These are phyloP conservation scores for Lotmaria passim DNA, from an alignment of 208 protist species.

Conservation along the genomic window DNA sequence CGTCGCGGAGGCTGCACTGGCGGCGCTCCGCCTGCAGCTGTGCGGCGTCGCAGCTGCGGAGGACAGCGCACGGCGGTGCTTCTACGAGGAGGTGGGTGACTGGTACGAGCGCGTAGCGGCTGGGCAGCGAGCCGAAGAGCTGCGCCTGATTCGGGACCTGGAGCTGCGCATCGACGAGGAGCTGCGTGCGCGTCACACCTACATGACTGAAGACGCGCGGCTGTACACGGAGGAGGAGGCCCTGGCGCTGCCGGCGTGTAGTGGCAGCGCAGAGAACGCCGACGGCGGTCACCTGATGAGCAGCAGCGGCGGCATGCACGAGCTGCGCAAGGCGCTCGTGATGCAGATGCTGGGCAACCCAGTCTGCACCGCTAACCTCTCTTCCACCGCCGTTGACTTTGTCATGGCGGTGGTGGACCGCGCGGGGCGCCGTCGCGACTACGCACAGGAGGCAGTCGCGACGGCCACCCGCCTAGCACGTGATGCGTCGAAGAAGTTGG, in stretches of 20 bases:
- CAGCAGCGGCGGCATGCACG: constrained; percentile 14
- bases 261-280: background rate
- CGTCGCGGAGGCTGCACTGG: constrained; percentile 45
- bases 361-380: constrained; percentile 21
- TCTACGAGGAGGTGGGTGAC: constrained; percentile 42
- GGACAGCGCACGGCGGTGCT: constrained; percentile 36
- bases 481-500: constrained; percentile 33
- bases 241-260: constrained; percentile 7
- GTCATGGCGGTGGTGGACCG: constrained; percentile 46
- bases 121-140: constrained; percentile 41
- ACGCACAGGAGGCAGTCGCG: constrained; percentile 31
- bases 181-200: constrained; percentile 42
- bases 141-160: constrained; percentile 24
- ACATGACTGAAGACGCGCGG: constrained; percentile 55
- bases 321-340: constrained; percentile 46
- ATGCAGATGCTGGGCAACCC: constrained; percentile 47
- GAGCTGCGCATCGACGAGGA: constrained; percentile 56
- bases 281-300: background rate
- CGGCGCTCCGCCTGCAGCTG: constrained; percentile 38
- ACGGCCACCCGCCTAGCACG: constrained; percentile 34
- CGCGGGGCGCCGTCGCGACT: constrained; percentile 33
- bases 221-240: constrained; percentile 61
- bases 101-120: constrained; percentile 32
- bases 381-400: constrained; percentile 37
- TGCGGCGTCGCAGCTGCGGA: constrained; percentile 49